phyloP scores from a whole-genome alignment of 495 filamentous ascomycete species.

The Talaromyces thailandensis region DNA sequence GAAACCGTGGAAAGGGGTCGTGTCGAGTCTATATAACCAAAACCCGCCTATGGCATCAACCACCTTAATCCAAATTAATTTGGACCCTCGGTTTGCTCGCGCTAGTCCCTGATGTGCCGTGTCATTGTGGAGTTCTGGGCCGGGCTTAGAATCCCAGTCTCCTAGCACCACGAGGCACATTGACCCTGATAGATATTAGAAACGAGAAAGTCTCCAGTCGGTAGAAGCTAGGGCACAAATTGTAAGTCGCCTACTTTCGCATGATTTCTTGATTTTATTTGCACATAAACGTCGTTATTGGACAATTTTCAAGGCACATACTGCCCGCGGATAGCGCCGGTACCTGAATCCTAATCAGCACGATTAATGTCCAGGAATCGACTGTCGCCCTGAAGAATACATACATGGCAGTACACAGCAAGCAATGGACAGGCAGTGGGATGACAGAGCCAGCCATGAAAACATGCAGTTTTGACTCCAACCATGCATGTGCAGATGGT shows the following conservation, averaged over 20 bases:
- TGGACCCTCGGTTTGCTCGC: background rate
- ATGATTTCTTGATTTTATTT: background rate
- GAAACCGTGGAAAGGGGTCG: background rate
- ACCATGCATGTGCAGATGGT: background rate
- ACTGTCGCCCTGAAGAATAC: too few relatives aligned
- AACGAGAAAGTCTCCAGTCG: background rate
- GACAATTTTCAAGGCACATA: background rate
- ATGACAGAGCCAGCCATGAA: background rate
- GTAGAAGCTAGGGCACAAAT: too few relatives aligned
- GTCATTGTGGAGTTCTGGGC: background rate
- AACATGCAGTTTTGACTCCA: background rate
- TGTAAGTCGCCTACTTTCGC: background rate
- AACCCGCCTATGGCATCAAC: background rate
- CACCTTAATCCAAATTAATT: background rate
- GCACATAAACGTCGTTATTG: background rate
- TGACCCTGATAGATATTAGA: background rate
- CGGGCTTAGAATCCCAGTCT: background rate
- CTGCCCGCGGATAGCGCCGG: background rate
- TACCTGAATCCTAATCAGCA: background rate
- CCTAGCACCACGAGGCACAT: background rate
- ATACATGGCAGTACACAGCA: background rate
- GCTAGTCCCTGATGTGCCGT: constrained; percentile 1
- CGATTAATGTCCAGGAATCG: background rate
- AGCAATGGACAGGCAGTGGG: background rate
- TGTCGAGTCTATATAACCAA: background rate